Percentiles rank a stretch among this genome's conserved stretches.
Conservation (phyloP, 176 grass and related monocot genomes). For the Bromus sterilis region DNA sequence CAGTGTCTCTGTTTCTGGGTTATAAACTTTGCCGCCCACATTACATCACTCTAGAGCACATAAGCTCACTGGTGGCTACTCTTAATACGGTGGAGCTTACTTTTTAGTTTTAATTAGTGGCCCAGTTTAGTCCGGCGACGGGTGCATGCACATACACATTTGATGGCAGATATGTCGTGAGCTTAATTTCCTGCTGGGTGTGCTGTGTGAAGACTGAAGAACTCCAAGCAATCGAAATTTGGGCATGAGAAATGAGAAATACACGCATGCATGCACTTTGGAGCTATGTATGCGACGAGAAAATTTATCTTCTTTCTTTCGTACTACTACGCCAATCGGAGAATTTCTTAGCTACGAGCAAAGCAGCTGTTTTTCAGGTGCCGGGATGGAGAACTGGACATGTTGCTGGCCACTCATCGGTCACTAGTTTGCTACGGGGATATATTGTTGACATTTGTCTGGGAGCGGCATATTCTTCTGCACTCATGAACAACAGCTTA, state of each 20-base stretch:
- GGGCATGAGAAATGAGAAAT: background rate
- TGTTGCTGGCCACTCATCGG: background rate
- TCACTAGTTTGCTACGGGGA: background rate
- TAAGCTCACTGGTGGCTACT: slow-evolving; percentile 18
- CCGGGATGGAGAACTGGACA: background rate
- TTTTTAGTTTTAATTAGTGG: slow-evolving; percentile 24
- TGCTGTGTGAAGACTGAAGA: too few species aligned
- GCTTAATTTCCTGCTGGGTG: background rate
- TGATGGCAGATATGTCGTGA: background rate
- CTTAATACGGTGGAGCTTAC: slow-evolving; percentile 3
- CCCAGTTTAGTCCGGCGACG: background rate
- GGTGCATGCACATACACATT: background rate
- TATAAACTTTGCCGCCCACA: slow-evolving; percentile 58
- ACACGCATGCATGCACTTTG: background rate
- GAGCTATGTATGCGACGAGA: too few species aligned
- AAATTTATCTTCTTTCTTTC: too few species aligned
- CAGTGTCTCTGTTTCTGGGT: background rate
- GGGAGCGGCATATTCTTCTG: background rate
- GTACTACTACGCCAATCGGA: too few species aligned
- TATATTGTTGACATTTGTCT: slow-evolving; percentile 2
- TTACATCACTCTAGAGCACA: slow-evolving; percentile 18
- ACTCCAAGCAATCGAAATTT: background rate
- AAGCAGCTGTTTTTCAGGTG: background rate
- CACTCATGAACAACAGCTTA: background rate
- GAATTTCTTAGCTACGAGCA: background rate